phyloP scores from a whole-genome alignment of 2,329 filamentous ascomycete species.

The Calonectria honghensis region DNA sequence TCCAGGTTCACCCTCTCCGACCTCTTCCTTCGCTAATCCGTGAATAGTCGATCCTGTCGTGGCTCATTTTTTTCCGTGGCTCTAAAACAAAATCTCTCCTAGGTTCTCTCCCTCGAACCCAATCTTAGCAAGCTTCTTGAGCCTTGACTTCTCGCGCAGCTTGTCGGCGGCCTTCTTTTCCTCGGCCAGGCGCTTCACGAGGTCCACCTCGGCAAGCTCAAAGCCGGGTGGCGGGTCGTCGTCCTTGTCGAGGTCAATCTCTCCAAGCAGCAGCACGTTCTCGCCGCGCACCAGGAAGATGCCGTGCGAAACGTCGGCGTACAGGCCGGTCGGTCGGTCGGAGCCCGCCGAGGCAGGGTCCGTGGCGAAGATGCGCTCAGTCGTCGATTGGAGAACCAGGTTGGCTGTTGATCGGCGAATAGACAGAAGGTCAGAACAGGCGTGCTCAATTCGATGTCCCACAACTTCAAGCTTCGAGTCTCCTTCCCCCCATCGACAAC shows the following conservation, averaged over 20 bases:
- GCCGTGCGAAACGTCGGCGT: constrained; percentile 89
- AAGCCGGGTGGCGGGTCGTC: constrained; percentile 88
- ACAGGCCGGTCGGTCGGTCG: constrained; percentile 71
- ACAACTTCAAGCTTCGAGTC: neutral
- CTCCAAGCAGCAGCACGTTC: constrained; percentile 95
- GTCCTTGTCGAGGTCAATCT: constrained; percentile 97
- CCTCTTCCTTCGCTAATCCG: neutral
- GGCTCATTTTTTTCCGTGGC: neutral
- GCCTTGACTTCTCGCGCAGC: constrained; percentile 81
- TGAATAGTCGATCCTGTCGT: neutral
- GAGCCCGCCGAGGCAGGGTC: constrained; percentile 65
- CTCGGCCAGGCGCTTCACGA: constrained; percentile 84
- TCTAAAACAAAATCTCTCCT: constrained; percentile 81
- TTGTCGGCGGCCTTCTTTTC: constrained; percentile 82
- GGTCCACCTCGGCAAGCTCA: constrained; percentile 77
- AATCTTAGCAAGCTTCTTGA: constrained; percentile 82
- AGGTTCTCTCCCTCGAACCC: constrained; percentile 93
- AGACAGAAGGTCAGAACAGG: constrained; percentile 33
- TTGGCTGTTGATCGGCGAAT: constrained; percentile 78
- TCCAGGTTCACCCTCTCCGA: neutral
- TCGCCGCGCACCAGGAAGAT: constrained; percentile 95
- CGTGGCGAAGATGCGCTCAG: constrained; percentile 88
- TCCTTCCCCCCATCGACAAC: neutral
- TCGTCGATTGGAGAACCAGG: constrained; percentile 93
- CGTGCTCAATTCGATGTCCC: neutral